A percentile compares a stretch with the other conserved stretches of the same genome.
phyloP scores from a whole-genome alignment of 371 early-diverging fungal species.

The Mucor indicus region DNA sequence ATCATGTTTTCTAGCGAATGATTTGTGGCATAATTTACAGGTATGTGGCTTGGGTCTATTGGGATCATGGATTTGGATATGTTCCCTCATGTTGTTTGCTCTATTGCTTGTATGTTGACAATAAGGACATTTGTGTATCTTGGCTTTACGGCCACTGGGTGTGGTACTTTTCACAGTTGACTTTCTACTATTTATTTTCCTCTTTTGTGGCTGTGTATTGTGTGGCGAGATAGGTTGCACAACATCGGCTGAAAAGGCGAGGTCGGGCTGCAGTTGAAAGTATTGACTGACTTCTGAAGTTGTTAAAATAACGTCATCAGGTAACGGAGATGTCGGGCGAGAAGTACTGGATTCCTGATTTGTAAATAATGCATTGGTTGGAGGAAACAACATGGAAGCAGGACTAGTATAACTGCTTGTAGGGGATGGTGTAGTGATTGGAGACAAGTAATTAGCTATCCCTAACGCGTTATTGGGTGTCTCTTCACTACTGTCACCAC shows the following conservation, averaged over 20 bases:
- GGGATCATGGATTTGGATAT: constrained; percentile 40
- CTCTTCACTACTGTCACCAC: too few relatives aligned
- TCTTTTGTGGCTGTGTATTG: not conserved
- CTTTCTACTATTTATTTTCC: not conserved
- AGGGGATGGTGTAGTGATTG: constrained; percentile 13
- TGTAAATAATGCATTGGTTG: not conserved
- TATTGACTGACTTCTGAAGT: constrained; percentile 12
- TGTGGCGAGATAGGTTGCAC: too few relatives aligned
- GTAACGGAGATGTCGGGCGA: constrained; percentile 12
- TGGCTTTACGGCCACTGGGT: constrained; percentile 10
- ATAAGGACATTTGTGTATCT: constrained; percentile 27
- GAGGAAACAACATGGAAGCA: constrained; percentile 12
- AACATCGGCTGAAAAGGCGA: not conserved
- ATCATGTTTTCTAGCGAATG: constrained; percentile 71
- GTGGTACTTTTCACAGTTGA: constrained; percentile 1
- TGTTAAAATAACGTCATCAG: constrained; percentile 22
- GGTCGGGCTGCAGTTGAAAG: not conserved
- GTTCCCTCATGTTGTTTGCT: constrained; percentile 45
- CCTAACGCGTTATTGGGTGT: too few relatives aligned
- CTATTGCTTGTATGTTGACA: constrained; percentile 38
- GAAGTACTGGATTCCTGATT: not conserved
- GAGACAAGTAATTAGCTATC: constrained; percentile 6
- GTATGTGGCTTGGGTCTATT: constrained; percentile 32
- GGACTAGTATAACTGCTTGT: constrained; percentile 8
- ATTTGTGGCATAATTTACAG: constrained; percentile 48